Evolutionary conservation across 495 filamentous ascomycete species (phyloP).

Genomic region (Neurospora tetraspora): DNA sequence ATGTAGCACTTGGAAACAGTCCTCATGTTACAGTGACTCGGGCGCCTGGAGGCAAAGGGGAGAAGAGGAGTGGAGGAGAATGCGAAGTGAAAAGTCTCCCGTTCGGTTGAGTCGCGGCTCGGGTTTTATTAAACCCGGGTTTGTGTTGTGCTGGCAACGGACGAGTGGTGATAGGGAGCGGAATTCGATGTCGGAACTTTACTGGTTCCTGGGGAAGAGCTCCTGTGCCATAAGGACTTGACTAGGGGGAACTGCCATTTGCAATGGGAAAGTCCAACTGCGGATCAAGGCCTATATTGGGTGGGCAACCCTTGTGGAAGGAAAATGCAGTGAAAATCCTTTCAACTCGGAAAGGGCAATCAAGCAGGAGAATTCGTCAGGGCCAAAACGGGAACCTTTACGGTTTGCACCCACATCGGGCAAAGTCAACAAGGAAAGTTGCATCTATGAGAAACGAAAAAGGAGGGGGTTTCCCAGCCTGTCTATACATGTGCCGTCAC

Average conservation of each 20-base stretch:
- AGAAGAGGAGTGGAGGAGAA: neutral
- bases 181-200: neutral
- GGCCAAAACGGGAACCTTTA: neutral
- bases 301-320: neutral
- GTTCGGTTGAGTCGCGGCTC: neutral
- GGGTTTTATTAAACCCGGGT: neutral
- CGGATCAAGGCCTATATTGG: neutral
- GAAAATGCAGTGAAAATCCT: neutral
- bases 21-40: neutral
- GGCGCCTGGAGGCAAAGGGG: neutral
- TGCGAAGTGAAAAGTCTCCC: neutral
- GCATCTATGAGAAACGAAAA: neutral
- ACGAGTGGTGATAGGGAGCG: neutral
- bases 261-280: neutral
- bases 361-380: neutral
- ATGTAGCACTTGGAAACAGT: neutral
- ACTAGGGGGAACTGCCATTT: neutral
- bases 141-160: neutral
- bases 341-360: neutral
- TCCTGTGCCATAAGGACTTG: neutral
- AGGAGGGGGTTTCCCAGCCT: neutral
- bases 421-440: neutral
- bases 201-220: neutral
- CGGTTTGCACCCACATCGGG: neutral
- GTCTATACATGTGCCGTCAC: constrained; percentile 9